Conservation (phyloP, 257 asterid species). For the Oldenlandia corymbosa region DNA sequence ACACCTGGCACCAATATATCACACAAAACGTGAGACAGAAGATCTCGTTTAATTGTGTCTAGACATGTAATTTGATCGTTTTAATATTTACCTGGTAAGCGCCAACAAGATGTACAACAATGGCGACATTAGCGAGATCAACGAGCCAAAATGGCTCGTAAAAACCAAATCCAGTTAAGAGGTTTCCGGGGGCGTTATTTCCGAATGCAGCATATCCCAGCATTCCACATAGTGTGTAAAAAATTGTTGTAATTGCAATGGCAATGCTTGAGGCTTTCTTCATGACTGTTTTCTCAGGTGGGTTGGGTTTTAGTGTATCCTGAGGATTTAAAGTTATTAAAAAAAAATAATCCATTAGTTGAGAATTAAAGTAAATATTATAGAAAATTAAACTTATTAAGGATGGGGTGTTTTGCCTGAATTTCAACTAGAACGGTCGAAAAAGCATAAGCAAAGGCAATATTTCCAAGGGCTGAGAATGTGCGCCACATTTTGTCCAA, state of each 20-base stretch:
- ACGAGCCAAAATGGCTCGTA: slow-evolving; percentile 71
- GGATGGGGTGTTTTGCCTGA: slow-evolving; percentile 30
- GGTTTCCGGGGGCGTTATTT: slow-evolving; percentile 65
- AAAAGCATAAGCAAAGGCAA: slow-evolving; percentile 69
- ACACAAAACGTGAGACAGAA: too few relatives aligned
- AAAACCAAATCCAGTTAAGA: slow-evolving; percentile 73
- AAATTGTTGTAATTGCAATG: slow-evolving; percentile 35
- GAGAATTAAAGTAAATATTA: too few relatives aligned
- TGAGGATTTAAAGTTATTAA: slow-evolving; percentile 9
- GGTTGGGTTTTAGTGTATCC: slow-evolving; percentile 56
- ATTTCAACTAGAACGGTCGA: slow-evolving; percentile 55
- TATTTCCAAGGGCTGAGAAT: slow-evolving; percentile 60
- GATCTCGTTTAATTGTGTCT: too few relatives aligned
- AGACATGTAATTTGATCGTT: too few relatives aligned
- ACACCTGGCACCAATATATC: slow-evolving; percentile 28
- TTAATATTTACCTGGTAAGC: slow-evolving; percentile 82
- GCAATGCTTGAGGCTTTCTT: slow-evolving; percentile 40
- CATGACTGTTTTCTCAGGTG: slow-evolving; percentile 49
- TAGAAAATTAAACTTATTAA: neutral
- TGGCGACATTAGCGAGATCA: slow-evolving; percentile 50
- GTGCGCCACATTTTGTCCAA: slow-evolving; percentile 60
- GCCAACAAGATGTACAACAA: slow-evolving; percentile 57
- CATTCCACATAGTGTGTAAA: slow-evolving; percentile 54
- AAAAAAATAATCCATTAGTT: neutral
- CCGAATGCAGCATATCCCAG: slow-evolving; percentile 76